These are phyloP conservation scores for Aspergillus bridgeri DNA, from an alignment of 495 filamentous ascomycete genomes.

Conservation along the genomic window DNA sequence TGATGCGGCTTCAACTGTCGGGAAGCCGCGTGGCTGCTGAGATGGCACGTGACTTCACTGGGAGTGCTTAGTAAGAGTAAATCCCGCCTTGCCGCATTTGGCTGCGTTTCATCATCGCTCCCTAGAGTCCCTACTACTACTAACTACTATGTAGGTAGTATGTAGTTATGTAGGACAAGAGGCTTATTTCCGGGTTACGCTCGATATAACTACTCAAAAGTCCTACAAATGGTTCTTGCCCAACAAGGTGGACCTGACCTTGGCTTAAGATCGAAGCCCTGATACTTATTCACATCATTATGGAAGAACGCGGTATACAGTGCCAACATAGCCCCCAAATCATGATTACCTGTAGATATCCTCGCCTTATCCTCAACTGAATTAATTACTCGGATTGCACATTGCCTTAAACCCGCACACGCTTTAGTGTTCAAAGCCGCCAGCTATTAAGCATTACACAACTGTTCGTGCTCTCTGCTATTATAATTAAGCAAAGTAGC, in stretches of 20 bases:
- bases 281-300: not conserved
- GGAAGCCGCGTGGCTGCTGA: slow-evolving; percentile 24
- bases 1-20: slow-evolving; percentile 12
- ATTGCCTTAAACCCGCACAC: not conserved
- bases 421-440: not conserved
- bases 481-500: slow-evolving; percentile 79
- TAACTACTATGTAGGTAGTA: too few relatives aligned
- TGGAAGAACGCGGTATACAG: not conserved
- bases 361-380: too few relatives aligned
- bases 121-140: too few relatives aligned
- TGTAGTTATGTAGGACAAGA: too few relatives aligned
- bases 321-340: slow-evolving; percentile 4
- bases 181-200: too few relatives aligned
- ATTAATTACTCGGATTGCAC: not conserved
- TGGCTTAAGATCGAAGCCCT: not conserved
- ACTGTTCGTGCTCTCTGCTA: not conserved
- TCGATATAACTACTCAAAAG: not conserved
- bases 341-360: not conserved
- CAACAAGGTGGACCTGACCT: too few relatives aligned
- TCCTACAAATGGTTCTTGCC: not conserved
- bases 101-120: not conserved
- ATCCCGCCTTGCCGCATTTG: not conserved
- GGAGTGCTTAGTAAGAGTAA: not conserved
- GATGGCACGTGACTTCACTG: slow-evolving; percentile 10
- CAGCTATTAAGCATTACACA: not conserved